A percentile compares a stretch with the other conserved stretches of the same genome.
Evolutionary conservation across 495 filamentous ascomycete species (phyloP).

Genomic region (Neurospora sp.): DNA sequence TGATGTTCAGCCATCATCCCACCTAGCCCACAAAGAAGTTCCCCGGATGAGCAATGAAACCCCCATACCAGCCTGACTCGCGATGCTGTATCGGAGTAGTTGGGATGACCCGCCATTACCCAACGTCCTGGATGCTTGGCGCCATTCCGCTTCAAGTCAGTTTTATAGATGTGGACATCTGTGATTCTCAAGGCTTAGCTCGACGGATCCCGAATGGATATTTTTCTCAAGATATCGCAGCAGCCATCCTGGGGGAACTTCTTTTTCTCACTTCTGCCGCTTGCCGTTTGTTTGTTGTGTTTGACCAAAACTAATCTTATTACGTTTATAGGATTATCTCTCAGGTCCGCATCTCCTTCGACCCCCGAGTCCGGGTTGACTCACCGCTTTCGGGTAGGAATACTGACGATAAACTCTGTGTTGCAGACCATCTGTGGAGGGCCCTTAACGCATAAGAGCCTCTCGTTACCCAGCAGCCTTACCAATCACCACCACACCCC

Average conservation of each 20-base stretch:
- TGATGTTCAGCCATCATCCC: not conserved
- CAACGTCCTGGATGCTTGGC: not conserved
- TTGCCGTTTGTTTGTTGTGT: not conserved
- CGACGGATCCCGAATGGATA: not conserved
- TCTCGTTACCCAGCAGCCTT: constrained; percentile 7
- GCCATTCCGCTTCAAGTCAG: not conserved
- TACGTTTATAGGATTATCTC: constrained; percentile 70
- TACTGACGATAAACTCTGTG: constrained; percentile 25
- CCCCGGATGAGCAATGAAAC: not conserved
- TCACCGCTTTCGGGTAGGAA: constrained; percentile 28
- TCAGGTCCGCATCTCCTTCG: constrained; percentile 52
- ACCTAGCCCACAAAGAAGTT: not conserved
- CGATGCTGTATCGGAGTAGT: not conserved
- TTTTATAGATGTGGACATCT: not conserved
- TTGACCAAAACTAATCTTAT: constrained; percentile 2
- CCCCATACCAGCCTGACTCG: not conserved
- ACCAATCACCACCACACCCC: constrained; percentile 5
- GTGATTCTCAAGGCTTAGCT: not conserved
- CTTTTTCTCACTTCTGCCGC: not conserved
- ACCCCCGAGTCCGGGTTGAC: constrained; percentile 20
- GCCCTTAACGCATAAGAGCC: constrained; percentile 37
- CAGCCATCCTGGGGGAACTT: not conserved
- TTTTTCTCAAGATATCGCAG: not conserved
- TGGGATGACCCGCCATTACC: not conserved
- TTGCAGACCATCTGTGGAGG: constrained; percentile 95